Base-by-base conservation (phyloP, 2,329 filamentous ascomycete genomes). In the Clarireedia sp. region DNA sequence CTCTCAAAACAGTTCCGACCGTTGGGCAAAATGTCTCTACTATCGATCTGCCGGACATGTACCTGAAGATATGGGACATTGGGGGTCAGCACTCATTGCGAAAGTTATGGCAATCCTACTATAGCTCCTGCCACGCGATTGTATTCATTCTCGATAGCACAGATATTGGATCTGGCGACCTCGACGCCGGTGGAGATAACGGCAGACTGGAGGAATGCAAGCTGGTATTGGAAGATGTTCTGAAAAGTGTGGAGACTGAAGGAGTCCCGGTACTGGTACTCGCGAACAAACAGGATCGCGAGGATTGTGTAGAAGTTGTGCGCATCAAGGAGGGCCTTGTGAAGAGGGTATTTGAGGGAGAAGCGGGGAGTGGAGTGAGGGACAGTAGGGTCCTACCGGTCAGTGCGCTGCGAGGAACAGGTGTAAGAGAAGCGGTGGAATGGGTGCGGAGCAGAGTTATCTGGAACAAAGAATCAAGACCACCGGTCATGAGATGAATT, bases 41-140 rank as follows among this genome's bases (percentile, higher is more conserved):
- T 47, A 89, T 99, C 69, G 83, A 87, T 21, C 79, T 97, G 23
- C 87, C 90, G 16, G 90, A 96, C 71, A 92, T 96, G 83, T 96
- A 97, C 76, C 79, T 99, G 68, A 96, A 96, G 77, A 87, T 99
- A 66, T 97, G 94, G 94, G 94, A 99, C 69, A 90, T 99, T 0
- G 94, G 94, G 61, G 94, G 94, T 6, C 94, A 99, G 72, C 84
- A 94, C 68, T 87, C 82, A 26, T 80, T 99, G 68, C 86, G 94
- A 59, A 86, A 87, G 60, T 82, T 97, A 33, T 99, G 94, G 94
- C 90, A 96, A 71, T 90, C 85, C 71, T 99, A 99, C 75, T 99
- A 96, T 76, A 79, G 84, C 50, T 89, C 83, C 70, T 95, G 90
- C 67, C 94, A 99, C 71, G 94, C 94, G 63, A 96, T 99, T 66